These are phyloP conservation scores for Acidomyces sp. DNA, from an alignment of 495 filamentous ascomycete species.

Conservation along the genomic window DNA sequence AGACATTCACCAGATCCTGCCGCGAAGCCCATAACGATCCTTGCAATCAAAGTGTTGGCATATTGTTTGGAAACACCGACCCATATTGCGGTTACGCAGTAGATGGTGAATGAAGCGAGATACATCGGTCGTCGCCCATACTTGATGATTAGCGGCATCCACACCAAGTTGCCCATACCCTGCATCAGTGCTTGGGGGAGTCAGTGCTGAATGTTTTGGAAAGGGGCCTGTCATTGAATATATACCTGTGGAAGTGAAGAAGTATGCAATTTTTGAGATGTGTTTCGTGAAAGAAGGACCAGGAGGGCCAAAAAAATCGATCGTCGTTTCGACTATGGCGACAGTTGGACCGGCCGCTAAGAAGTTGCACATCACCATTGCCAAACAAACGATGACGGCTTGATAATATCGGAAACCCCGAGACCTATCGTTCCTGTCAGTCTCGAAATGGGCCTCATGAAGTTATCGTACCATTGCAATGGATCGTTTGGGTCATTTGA, in stretches of 20 bases:
- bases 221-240: no score
- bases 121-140: slow-evolving; percentile 42
- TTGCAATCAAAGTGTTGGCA: slow-evolving; percentile 31
- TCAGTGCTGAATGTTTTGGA: no score
- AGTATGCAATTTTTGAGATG: slow-evolving; percentile 38
- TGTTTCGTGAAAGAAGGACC: slow-evolving; percentile 24
- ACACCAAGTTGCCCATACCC: slow-evolving; percentile 40
- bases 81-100: slow-evolving; percentile 17
- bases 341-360: slow-evolving; percentile 41
- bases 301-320: slow-evolving; percentile 33
- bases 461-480: slow-evolving; percentile 25
- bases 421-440: slow-evolving; percentile 33
- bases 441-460: no score
- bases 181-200: slow-evolving; percentile 37
- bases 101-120: slow-evolving; percentile 35
- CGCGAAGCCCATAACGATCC: slow-evolving; percentile 39
- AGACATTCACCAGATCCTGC: slow-evolving; percentile 42
- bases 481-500: slow-evolving; percentile 16
- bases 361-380: slow-evolving; percentile 45
- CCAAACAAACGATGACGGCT: slow-evolving; percentile 35
- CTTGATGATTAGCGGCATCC: slow-evolving; percentile 44
- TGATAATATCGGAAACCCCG: slow-evolving; percentile 37
- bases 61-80: slow-evolving; percentile 33
- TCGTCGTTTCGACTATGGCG: slow-evolving; percentile 36
- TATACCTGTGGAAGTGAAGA: no score